Conservation (phyloP, 106 monocot genomes). For the Vanilla planifolia region DNA sequence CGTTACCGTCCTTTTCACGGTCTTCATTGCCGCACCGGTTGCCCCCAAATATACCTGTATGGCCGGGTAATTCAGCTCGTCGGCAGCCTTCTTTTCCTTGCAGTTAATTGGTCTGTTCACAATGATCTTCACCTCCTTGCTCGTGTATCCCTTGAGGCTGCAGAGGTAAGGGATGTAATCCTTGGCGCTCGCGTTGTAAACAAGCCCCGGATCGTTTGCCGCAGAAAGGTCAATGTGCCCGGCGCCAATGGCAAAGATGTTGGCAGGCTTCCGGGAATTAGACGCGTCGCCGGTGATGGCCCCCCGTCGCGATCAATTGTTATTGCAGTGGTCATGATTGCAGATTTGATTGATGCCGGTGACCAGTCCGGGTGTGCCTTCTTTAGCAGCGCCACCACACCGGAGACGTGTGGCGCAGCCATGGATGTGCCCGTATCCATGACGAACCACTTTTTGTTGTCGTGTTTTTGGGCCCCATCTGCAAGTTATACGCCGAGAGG, state of each 20-base stretch:
- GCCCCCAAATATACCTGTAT: background rate
- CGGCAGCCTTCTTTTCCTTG: no score
- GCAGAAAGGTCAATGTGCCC: slow-evolving; percentile 32
- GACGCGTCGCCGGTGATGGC: no score
- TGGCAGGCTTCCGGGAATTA: no score
- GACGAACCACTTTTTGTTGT: no score
- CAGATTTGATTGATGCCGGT: slow-evolving; percentile 53
- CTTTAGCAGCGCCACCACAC: slow-evolving; percentile 42
- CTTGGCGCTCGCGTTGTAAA: slow-evolving; percentile 28
- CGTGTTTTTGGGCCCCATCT: no score
- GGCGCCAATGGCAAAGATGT: slow-evolving; percentile 21
- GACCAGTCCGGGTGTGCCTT: slow-evolving; percentile 49
- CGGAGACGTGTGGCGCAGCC: slow-evolving; percentile 47
- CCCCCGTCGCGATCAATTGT: background rate
- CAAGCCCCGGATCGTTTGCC: slow-evolving; percentile 40
- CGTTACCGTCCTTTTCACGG: slow-evolving; percentile 27
- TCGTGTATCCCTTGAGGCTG: slow-evolving; percentile 12
- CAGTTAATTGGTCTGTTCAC: no score
- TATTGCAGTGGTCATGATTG: slow-evolving; percentile 54
- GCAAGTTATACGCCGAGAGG: no score
- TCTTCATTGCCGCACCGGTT: background rate
- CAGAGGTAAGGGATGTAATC: slow-evolving; percentile 53
- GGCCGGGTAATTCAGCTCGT: background rate
- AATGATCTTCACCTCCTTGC: background rate
- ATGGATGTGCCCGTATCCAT: slow-evolving; percentile 61